These are phyloP conservation scores for Backusella luteola DNA, from an alignment of 192 early-diverging fungal genomes.

Conservation along the genomic window DNA sequence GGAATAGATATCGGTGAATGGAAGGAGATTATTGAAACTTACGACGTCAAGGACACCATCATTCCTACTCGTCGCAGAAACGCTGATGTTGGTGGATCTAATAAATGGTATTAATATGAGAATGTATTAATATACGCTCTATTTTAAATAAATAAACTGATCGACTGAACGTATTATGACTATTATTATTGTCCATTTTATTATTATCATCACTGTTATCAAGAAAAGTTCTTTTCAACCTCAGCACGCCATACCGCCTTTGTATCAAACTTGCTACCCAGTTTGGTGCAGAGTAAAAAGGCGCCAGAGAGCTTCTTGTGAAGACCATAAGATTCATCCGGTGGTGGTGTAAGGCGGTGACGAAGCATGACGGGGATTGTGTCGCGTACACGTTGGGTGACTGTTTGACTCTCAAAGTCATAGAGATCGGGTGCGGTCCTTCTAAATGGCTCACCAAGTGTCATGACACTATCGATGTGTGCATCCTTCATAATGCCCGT, in stretches of 20 bases:
- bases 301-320: slow-evolving; percentile 94
- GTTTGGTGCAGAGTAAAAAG: slow-evolving; percentile 86
- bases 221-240: slow-evolving; percentile 14
- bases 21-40: slow-evolving; percentile 67
- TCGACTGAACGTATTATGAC: neutral
- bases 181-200: neutral
- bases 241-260: slow-evolving; percentile 36
- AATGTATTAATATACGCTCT: no score
- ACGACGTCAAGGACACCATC: slow-evolving; percentile 53
- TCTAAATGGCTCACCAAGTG: slow-evolving; percentile 84
- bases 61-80: slow-evolving; percentile 58
- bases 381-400: slow-evolving; percentile 79
- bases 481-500: slow-evolving; percentile 83
- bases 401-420: slow-evolving; percentile 82
- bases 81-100: neutral
- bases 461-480: slow-evolving; percentile 86
- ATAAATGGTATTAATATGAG: neutral
- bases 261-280: slow-evolving; percentile 48
- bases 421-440: slow-evolving; percentile 50
- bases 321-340: slow-evolving; percentile 96
- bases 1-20: slow-evolving; percentile 66
- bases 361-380: slow-evolving; percentile 95
- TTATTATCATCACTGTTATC: neutral
- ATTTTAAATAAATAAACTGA: neutral
- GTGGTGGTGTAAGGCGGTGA: slow-evolving; percentile 92